Percentiles rank a stretch among this genome's conserved stretches.
These are phyloP conservation scores for Yamadazyma tumulicola DNA, from an alignment of 805 yeast species.

Conservation along the genomic window DNA sequence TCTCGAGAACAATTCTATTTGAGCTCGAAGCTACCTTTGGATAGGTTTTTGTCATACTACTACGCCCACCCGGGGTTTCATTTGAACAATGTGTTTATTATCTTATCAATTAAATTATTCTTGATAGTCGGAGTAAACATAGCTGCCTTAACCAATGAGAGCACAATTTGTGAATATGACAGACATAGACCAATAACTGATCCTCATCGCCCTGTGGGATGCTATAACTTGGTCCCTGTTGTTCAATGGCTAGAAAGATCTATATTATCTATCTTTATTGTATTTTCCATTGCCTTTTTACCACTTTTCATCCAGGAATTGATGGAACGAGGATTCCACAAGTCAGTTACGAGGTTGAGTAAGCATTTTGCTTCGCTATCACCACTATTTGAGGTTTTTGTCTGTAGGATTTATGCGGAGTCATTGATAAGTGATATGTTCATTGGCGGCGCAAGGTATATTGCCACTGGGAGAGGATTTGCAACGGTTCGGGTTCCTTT, in stretches of 20 bases:
- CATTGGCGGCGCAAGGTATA: slow-evolving; percentile 89
- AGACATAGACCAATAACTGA: slow-evolving; percentile 70
- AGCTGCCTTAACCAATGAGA: slow-evolving; percentile 74
- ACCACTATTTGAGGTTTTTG: slow-evolving; percentile 92
- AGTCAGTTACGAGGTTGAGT: slow-evolving; percentile 65
- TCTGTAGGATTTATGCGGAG: slow-evolving; percentile 86
- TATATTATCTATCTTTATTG: slow-evolving; percentile 85
- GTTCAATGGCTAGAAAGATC: slow-evolving; percentile 86
- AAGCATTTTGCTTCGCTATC: slow-evolving; percentile 79
- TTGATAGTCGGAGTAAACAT: slow-evolving; percentile 75
- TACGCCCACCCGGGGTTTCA: slow-evolving; percentile 98
- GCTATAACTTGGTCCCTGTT: slow-evolving; percentile 84
- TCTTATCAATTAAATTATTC: slow-evolving; percentile 82
- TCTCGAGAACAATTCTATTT: slow-evolving; percentile 89
- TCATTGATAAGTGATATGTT: slow-evolving; percentile 72
- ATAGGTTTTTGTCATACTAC: slow-evolving; percentile 85
- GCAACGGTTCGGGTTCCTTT: slow-evolving; percentile 82
- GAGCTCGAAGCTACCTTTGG: slow-evolving; percentile 87
- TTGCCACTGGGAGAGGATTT: slow-evolving; percentile 92
- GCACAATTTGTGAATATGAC: slow-evolving; percentile 64
- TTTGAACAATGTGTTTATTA: slow-evolving; percentile 82
- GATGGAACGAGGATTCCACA: slow-evolving; percentile 79
- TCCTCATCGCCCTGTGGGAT: slow-evolving; percentile 71
- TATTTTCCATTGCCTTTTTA: slow-evolving; percentile 86
- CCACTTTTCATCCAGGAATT: slow-evolving; percentile 86